These are phyloP conservation scores for Metschnikowia continentalis DNA, from an alignment of 805 yeast species.

Conservation along the genomic window DNA sequence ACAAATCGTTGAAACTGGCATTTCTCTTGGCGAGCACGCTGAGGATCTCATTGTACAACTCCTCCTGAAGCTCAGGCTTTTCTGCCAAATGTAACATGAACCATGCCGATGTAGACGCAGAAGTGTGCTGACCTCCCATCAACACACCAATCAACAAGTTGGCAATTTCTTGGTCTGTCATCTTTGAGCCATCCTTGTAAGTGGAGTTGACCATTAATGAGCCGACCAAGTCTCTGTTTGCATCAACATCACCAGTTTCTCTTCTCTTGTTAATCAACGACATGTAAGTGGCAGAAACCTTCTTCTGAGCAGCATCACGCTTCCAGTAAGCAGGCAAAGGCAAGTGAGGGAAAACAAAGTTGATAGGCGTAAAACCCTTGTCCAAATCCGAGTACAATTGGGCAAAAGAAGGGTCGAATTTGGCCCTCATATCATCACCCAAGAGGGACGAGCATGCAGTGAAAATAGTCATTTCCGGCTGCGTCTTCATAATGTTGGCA, in stretches of 20 bases:
- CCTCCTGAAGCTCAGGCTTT: conserved; percentile 79
- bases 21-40: conserved; percentile 46
- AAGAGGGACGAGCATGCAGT: conserved; percentile 90
- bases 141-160: conserved; percentile 89
- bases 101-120: conserved; percentile 96
- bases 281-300: conserved; percentile 77
- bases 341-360: conserved; percentile 91
- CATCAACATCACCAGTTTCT: conserved; percentile 61
- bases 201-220: conserved; percentile 75
- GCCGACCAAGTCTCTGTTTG: conserved; percentile 86
- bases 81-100: conserved; percentile 85
- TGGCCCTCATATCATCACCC: conserved; percentile 87
- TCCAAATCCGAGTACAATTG: conserved; percentile 84
- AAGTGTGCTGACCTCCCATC: conserved; percentile 99
- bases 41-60: conserved; percentile 70
- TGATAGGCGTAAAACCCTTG: conserved; percentile 93
- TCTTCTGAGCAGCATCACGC: conserved; percentile 85
- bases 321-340: conserved; percentile 81
- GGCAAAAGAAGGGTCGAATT: conserved; percentile 80
- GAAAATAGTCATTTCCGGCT: conserved; percentile 93
- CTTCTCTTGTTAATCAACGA: conserved; percentile 74
- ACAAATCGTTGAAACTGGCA: conserved; percentile 48
- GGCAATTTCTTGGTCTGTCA: conserved; percentile 95
- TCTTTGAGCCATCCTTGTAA: conserved; percentile 88
- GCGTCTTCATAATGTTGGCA: conserved; percentile 70